These are phyloP conservation scores for Naganishia friedmannii DNA, from an alignment of 768 basidiomycete species.

Conservation along the genomic window DNA sequence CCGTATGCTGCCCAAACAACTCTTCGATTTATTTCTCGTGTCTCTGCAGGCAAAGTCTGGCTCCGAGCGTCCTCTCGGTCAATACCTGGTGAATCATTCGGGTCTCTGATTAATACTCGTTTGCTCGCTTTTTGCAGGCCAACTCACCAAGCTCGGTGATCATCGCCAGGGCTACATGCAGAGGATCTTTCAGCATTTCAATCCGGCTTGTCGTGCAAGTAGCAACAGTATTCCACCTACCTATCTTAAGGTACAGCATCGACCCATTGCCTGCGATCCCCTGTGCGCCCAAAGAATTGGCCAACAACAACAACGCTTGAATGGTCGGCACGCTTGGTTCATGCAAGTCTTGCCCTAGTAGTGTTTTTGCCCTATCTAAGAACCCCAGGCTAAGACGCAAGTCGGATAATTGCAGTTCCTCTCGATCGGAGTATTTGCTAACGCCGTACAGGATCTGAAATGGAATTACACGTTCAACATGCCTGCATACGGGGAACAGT, in stretches of 20 bases:
- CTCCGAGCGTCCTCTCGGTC: slow-evolving; percentile 9
- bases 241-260: slow-evolving; percentile 24
- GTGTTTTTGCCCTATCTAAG: slow-evolving; percentile 31
- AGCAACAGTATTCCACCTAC: slow-evolving; percentile 30
- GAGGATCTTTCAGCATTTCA: too few relatives aligned
- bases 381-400: slow-evolving; percentile 31
- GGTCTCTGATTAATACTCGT: slow-evolving; percentile 17
- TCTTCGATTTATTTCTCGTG: slow-evolving; percentile 35
- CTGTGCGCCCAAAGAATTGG: slow-evolving; percentile 35
- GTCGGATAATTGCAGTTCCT: slow-evolving; percentile 28
- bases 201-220: neutral
- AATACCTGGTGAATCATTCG: slow-evolving; percentile 14
- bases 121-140: neutral
- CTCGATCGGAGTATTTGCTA: slow-evolving; percentile 34
- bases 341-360: slow-evolving; percentile 36
- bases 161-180: slow-evolving; percentile 31
- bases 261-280: slow-evolving; percentile 29
- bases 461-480: too few relatives aligned
- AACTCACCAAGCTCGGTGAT: slow-evolving; percentile 36
- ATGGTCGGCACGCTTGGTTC: slow-evolving; percentile 35
- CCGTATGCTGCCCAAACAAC: slow-evolving; percentile 38
- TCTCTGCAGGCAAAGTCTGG: slow-evolving; percentile 23
- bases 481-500: neutral
- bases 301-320: slow-evolving; percentile 37
- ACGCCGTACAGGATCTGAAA: slow-evolving; percentile 33